Base-by-base conservation (phyloP, 2,329 filamentous ascomycete species). In the Neopestalotiopsis clavispora region DNA sequence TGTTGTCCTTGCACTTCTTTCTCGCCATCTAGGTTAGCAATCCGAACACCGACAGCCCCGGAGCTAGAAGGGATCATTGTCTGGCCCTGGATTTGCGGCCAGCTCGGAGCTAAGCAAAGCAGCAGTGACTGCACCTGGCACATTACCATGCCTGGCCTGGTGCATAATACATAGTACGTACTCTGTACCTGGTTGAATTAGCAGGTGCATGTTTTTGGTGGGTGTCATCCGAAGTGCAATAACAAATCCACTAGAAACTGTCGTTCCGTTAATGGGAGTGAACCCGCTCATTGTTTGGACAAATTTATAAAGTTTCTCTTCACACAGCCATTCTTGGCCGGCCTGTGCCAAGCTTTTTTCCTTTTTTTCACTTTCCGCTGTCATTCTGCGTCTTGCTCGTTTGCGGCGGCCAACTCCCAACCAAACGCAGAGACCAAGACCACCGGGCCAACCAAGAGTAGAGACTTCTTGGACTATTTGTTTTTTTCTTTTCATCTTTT, bases 251-350 rank as follows among this genome's bases (percentile, higher is more conserved):
- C 23, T 28, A 28, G 23, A 28, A 28, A 28, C 23, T 28, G 23
- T 28, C 23, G 23, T 28, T 28, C 23, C 23, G 23, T 28, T 38
- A 9, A 10, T 6, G 34, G 34, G 34, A 38, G 10, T 38, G 23
- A 30, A 34, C 57, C 30, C 23, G 23, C 23, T 23, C 57, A 14
- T 58, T 59, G 23, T 34, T 12, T 38, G n/a, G 59, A 32, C 17
- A 23, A 12, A 17, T 40, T 42, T 14, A 62, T 62, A 34, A 28
- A 17, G n/a, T 62, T 40, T 62, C 7, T 30, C 40, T 49, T 64
- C 42, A 45, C 61, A 64, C 61, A 49, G 61, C 40, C 61, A 45
- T 64, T 49, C 61, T 64, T 64, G 61, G 61, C 61, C 40, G 7
- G 30, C 59, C 17, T 4, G 59, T 30, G 61, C 61, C 61, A 64